phyloP scores from a whole-genome alignment of 768 basidiomycete species.

The Tulasnella sp. region DNA sequence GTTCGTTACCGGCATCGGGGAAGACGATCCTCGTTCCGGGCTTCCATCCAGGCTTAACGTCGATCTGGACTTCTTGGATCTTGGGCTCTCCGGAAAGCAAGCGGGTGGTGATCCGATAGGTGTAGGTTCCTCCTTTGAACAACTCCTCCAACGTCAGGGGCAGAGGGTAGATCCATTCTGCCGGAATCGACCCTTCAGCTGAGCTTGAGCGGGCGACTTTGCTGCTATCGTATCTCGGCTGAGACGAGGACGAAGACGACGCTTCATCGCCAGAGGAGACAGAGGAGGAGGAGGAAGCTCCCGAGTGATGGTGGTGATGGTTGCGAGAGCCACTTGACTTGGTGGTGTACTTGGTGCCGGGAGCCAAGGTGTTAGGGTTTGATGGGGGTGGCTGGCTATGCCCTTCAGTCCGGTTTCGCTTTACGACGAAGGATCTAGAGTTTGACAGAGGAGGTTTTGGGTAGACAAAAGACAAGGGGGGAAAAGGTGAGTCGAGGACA shows the following conservation, averaged over 20 bases:
- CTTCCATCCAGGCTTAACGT: slow-evolving; percentile 55
- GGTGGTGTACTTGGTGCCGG: neutral
- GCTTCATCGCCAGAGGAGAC: neutral
- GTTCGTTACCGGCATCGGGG: slow-evolving; percentile 55
- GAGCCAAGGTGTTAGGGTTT: neutral
- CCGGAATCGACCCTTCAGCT: slow-evolving; percentile 18
- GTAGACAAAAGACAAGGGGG: neutral
- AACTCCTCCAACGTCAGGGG: slow-evolving; percentile 55
- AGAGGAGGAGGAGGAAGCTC: slow-evolving; percentile 1
- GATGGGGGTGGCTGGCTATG: neutral
- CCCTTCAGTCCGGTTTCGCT: neutral
- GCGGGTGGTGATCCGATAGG: slow-evolving; percentile 53
- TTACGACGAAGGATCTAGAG: neutral
- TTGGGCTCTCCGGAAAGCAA: slow-evolving; percentile 38
- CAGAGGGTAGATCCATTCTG: slow-evolving; percentile 62
- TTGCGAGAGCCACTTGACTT: neutral
- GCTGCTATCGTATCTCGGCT: neutral
- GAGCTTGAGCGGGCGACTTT: neutral
- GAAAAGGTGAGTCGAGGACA: no score
- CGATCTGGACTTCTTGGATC: slow-evolving; percentile 47
- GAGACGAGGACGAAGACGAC: slow-evolving; percentile 15
- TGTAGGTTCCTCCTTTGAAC: slow-evolving; percentile 46
- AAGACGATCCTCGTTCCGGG: slow-evolving; percentile 54
- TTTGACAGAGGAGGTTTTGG: neutral
- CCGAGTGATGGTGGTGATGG: neutral